phyloP scores from a whole-genome alignment of 345 rosid species.

The Eucalyptus grandis region DNA sequence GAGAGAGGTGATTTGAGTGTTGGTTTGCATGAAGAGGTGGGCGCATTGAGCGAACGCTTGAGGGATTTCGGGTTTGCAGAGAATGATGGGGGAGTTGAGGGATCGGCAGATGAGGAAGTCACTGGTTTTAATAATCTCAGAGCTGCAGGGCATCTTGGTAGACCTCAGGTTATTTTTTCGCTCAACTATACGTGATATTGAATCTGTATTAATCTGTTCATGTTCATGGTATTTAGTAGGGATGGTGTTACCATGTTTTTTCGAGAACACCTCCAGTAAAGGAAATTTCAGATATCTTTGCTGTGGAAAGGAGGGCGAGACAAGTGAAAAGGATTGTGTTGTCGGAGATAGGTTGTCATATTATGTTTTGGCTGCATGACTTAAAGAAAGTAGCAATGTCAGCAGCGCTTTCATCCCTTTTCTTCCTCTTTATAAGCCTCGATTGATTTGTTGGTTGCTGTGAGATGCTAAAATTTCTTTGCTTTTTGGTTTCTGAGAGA shows the following conservation, averaged over 20 bases:
- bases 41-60: conserved; percentile 28
- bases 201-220: neutral
- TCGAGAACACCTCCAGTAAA: neutral
- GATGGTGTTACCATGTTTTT: neutral
- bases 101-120: conserved; percentile 31
- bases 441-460: neutral
- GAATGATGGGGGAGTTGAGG: conserved; percentile 13
- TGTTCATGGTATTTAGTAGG: neutral
- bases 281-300: neutral
- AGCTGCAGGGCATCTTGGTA: conserved; percentile 38
- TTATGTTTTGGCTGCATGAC: neutral
- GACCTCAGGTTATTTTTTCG: conserved; percentile 45
- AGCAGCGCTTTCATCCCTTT: neutral
- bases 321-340: neutral
- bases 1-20: conserved; percentile 10
- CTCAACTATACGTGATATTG: neutral
- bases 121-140: conserved; percentile 36
- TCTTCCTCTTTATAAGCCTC: neutral
- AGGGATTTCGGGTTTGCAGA: conserved; percentile 26
- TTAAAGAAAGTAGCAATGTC: neutral
- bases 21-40: conserved; percentile 18
- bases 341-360: neutral
- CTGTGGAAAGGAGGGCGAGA: neutral
- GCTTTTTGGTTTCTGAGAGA: neutral
- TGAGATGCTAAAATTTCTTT: neutral